phyloP scores from a whole-genome alignment of 306 rosid genomes.

The Glycine latifolia region DNA sequence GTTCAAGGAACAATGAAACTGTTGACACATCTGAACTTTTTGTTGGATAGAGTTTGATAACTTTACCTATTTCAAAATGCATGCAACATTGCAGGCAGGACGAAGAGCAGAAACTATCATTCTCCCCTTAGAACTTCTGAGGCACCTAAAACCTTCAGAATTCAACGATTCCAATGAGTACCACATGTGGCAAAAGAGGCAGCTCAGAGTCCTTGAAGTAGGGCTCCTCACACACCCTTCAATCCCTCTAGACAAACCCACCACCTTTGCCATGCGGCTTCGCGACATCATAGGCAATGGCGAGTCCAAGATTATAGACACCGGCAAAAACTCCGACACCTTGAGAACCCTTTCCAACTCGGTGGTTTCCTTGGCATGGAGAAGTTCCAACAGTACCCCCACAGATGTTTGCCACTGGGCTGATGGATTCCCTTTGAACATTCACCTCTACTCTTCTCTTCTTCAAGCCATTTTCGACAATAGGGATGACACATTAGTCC shows the following conservation, averaged over 20 bases:
- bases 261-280: conserved; percentile 79
- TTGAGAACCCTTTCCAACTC: conserved; percentile 88
- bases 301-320: conserved; percentile 67
- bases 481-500: conserved; percentile 86
- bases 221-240: conserved; percentile 87
- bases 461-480: conserved; percentile 78
- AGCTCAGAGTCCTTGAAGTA: conserved; percentile 73
- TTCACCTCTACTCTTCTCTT: conserved; percentile 72
- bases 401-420: conserved; percentile 97
- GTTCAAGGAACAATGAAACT: background rate
- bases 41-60: background rate
- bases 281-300: conserved; percentile 59
- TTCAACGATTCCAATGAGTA: conserved; percentile 85
- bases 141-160: conserved; percentile 85
- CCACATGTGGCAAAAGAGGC: conserved; percentile 91
- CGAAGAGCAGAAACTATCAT: conserved; percentile 93
- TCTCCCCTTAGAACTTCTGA: conserved; percentile 85
- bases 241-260: conserved; percentile 55
- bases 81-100: conserved; percentile 62
- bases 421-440: conserved; percentile 87
- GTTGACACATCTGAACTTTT: background rate
- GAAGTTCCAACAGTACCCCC: conserved; percentile 74
- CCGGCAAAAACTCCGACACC: conserved; percentile 83
- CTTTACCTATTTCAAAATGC: background rate
- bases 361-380: conserved; percentile 89